Percentiles rank a stretch among this genome's conserved stretches.
These are phyloP conservation scores for Fraxinus floribunda DNA, from an alignment of 305 asterid species.

Conservation along the genomic window DNA sequence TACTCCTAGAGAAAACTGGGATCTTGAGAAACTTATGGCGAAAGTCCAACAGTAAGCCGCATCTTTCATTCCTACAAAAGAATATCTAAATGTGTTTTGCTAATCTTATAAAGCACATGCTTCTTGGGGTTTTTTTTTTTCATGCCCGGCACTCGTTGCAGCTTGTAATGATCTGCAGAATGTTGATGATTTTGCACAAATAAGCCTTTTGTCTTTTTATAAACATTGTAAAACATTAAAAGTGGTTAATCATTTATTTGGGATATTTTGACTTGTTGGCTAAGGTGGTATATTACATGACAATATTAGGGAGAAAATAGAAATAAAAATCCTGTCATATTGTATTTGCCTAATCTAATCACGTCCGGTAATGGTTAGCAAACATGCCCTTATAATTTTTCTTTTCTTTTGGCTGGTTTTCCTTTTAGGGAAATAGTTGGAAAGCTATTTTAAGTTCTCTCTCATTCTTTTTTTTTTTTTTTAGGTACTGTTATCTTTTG, in stretches of 20 bases:
- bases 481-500: constrained; percentile 91
- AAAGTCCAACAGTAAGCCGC: constrained; percentile 83
- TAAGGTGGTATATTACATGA: neutral
- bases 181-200: neutral
- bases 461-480: constrained; percentile 15
- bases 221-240: neutral
- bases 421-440: constrained; percentile 12
- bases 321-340: neutral
- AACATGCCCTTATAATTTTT: neutral
- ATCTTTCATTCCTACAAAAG: constrained; percentile 17
- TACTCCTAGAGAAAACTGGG: constrained; percentile 94
- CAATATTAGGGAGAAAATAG: neutral
- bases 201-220: neutral
- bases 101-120: neutral
- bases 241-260: constrained; percentile 6
- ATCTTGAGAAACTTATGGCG: constrained; percentile 78
- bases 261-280: neutral
- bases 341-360: neutral
- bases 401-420: neutral
- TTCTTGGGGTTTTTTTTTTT: neutral
- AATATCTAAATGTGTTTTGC: constrained; percentile 9
- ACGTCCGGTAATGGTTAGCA: neutral
- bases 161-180: constrained; percentile 1
- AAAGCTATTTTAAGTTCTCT: constrained; percentile 10
- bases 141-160: constrained; percentile 3